These are phyloP conservation scores for Prinsepia uniflora DNA, from an alignment of 306 rosid genomes.

Conservation along the genomic window DNA sequence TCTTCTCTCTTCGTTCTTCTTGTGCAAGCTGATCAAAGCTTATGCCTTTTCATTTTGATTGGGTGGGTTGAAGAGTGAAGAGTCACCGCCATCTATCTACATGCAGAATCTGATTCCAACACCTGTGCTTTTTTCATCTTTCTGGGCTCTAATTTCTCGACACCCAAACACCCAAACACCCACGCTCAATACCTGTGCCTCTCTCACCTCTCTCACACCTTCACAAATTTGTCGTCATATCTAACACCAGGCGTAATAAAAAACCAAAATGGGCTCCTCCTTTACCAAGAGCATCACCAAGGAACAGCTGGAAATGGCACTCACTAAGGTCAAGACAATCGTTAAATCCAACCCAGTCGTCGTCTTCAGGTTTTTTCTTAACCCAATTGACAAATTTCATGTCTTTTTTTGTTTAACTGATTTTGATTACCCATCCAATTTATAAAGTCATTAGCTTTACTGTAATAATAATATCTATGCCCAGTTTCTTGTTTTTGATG, in stretches of 20 bases:
- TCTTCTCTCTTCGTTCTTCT: not conserved
- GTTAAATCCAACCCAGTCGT: constrained; percentile 38
- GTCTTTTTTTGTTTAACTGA: not conserved
- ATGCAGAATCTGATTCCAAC: constrained; percentile 18
- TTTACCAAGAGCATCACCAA: constrained; percentile 27
- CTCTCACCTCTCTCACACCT: not conserved
- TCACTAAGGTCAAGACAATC: constrained; percentile 38
- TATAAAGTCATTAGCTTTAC: not conserved
- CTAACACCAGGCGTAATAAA: not conserved
- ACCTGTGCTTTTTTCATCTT: not conserved
- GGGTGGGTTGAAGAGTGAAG: not conserved
- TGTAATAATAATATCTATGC: not conserved
- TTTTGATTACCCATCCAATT: not conserved
- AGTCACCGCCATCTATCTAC: not conserved
- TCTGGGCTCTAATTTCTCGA: not conserved
- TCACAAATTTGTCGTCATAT: not conserved
- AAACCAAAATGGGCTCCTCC: constrained; percentile 33
- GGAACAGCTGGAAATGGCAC: constrained; percentile 37
- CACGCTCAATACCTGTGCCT: not conserved
- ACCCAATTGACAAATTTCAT: not conserved
- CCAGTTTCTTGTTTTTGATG: too few relatives aligned
- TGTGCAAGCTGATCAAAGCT: not conserved
- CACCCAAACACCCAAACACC: constrained; percentile 7
- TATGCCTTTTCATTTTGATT: not conserved
- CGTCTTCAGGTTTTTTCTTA: constrained; percentile 40